Conservation (phyloP, 805 yeast genomes). For the Monosporozyma yasuniensis region DNA sequence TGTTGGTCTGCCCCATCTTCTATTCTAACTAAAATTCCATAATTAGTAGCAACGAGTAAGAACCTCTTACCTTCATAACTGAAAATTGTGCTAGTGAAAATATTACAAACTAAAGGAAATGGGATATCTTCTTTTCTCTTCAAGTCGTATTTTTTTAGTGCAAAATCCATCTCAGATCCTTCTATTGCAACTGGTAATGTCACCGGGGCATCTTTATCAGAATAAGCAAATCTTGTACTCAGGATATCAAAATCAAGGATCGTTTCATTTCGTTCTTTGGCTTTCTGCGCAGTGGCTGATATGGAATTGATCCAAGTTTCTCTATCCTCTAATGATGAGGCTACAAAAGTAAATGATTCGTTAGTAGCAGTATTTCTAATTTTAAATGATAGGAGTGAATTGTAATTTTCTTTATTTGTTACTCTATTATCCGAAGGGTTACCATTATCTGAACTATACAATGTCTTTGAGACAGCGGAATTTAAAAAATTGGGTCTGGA, state of each 20-base stretch:
- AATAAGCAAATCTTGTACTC: constrained; percentile 58
- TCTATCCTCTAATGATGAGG: constrained; percentile 42
- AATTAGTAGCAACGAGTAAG: constrained; percentile 48
- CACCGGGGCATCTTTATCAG: constrained; percentile 39
- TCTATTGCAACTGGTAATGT: constrained; percentile 46
- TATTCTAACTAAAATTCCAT: constrained; percentile 49
- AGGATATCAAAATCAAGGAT: constrained; percentile 48
- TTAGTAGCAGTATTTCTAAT: constrained; percentile 51
- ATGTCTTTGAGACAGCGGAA: constrained; percentile 17
- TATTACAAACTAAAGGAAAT: constrained; percentile 26
- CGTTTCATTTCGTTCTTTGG: constrained; percentile 33
- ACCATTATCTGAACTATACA: constrained; percentile 6
- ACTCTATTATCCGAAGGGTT: constrained; percentile 5
- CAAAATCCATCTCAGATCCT: constrained; percentile 43
- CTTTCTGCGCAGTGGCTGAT: constrained; percentile 39
- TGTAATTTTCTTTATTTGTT: constrained; percentile 11
- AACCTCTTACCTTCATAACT: constrained; percentile 38
- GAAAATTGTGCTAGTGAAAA: constrained; percentile 40
- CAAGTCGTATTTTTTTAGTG: constrained; percentile 28
- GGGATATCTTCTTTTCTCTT: constrained; percentile 1
- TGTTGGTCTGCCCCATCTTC: constrained; percentile 6
- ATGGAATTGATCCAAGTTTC: constrained; percentile 50
- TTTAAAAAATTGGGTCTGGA: constrained; percentile 17
- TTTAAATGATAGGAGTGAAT: constrained; percentile 34
- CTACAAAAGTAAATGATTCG: constrained; percentile 43